Evolutionary conservation across 805 yeast genomes (phyloP).

Genomic region (Myxozyma sirexii): DNA sequence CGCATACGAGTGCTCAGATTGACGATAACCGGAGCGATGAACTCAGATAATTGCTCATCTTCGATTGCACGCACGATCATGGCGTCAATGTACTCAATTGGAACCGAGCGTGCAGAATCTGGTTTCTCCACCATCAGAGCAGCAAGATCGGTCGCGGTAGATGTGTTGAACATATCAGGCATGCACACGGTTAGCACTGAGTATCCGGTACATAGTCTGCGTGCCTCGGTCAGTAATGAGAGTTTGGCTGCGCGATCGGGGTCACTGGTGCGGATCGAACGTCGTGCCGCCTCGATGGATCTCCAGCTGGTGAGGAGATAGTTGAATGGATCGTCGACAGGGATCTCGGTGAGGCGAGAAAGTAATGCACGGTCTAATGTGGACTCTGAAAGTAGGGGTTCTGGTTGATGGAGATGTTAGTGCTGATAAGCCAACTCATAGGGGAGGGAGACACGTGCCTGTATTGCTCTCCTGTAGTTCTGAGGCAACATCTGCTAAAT

Average conservation of each 20-base stretch:
- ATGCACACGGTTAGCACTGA: constrained; percentile 42
- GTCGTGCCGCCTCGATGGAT: constrained; percentile 45
- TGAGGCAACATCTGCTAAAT: constrained; percentile 18
- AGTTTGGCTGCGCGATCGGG: constrained; percentile 46
- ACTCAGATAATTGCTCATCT: constrained; percentile 65
- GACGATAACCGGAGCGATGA: constrained; percentile 55
- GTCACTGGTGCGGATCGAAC: constrained; percentile 49
- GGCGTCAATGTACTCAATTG: constrained; percentile 56
- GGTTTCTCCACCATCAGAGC: constrained; percentile 25
- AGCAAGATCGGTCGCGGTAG: constrained; percentile 20
- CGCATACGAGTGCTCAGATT: constrained; percentile 45
- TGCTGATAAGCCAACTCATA: not conserved
- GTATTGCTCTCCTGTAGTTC: constrained; percentile 11
- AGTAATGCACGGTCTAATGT: constrained; percentile 53
- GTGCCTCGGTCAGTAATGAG: constrained; percentile 47
- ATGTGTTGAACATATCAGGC: constrained; percentile 35
- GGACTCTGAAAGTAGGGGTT: constrained; percentile 11
- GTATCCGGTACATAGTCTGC: constrained; percentile 53
- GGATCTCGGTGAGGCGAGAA: constrained; percentile 56
- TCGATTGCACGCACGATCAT: constrained; percentile 62
- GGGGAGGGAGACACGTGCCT: constrained; percentile 7
- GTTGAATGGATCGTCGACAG: constrained; percentile 49
- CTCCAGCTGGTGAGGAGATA: constrained; percentile 54
- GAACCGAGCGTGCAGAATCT: constrained; percentile 31
- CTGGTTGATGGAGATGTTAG: not conserved